These are phyloP conservation scores for Schizosaccharomyces versatilis DNA, from an alignment of 1,139 yeast species.

Conservation along the genomic window DNA sequence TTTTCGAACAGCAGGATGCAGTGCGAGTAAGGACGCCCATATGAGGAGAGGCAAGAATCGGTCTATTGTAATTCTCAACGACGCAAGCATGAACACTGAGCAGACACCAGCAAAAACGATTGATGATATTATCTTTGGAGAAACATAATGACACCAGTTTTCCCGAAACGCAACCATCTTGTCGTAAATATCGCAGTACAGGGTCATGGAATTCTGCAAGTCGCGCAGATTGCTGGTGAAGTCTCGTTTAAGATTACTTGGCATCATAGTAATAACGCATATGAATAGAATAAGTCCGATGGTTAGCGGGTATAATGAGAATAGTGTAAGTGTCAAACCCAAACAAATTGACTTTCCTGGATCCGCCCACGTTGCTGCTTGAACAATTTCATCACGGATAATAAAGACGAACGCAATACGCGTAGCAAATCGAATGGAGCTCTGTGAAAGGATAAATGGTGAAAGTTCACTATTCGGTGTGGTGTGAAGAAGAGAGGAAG, in stretches of 20 bases:
- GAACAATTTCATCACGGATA: not conserved
- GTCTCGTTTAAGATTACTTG: not conserved
- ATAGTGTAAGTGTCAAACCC: not conserved
- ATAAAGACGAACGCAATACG: not conserved
- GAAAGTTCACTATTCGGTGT: not conserved
- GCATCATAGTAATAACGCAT: not conserved
- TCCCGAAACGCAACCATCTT: not conserved
- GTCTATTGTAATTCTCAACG: not conserved
- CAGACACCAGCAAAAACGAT: not conserved
- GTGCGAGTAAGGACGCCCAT: not conserved
- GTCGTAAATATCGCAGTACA: not conserved
- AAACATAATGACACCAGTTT: not conserved
- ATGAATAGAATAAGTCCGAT: not conserved
- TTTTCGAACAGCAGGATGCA: not conserved
- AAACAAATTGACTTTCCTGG: not conserved
- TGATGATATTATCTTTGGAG: not conserved
- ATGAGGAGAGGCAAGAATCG: not conserved
- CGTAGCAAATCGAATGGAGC: not conserved
- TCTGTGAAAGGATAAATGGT: not conserved
- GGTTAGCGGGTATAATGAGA: not conserved
- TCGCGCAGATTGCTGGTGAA: not conserved
- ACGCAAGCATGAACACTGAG: not conserved
- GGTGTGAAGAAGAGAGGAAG: not conserved
- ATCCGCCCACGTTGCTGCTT: not conserved
- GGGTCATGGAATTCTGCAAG: not conserved